Percentiles rank a stretch among this genome's conserved stretches.
These are phyloP conservation scores for Rhynchosporium graminicola DNA, from an alignment of 2,329 filamentous ascomycete species.

Conservation along the genomic window DNA sequence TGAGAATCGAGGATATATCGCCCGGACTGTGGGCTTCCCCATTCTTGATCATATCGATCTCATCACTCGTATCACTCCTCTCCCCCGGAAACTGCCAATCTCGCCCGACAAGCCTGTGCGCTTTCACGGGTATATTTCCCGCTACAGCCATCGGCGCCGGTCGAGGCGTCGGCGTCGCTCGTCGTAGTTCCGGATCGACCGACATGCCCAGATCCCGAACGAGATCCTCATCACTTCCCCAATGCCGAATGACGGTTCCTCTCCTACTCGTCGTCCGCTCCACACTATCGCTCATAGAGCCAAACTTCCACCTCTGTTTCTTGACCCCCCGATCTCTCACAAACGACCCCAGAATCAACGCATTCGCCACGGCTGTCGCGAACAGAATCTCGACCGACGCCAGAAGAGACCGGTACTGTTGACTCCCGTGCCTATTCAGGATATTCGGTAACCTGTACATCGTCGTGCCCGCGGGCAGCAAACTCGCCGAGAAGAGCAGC, in stretches of 20 bases:
- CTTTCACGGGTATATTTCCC: slow-evolving; percentile 32
- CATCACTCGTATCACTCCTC: slow-evolving; percentile 43
- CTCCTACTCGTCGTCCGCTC: slow-evolving; percentile 47
- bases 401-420: slow-evolving; percentile 85
- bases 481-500: slow-evolving; percentile 79
- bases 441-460: slow-evolving; percentile 80
- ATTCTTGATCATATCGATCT: slow-evolving; percentile 44
- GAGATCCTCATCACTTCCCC: slow-evolving; percentile 90
- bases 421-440: slow-evolving; percentile 67
- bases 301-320: slow-evolving; percentile 77
- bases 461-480: slow-evolving; percentile 77
- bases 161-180: slow-evolving; percentile 34
- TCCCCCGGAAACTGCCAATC: slow-evolving; percentile 38
- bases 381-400: slow-evolving; percentile 90
- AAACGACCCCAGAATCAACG: slow-evolving; percentile 88
- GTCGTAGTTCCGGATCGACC: slow-evolving; percentile 54
- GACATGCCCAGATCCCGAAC: slow-evolving; percentile 78
- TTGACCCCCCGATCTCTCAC: slow-evolving; percentile 88
- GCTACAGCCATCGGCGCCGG: slow-evolving; percentile 40
- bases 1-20: slow-evolving; percentile 43
- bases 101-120: slow-evolving; percentile 25
- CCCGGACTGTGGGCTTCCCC: slow-evolving; percentile 28
- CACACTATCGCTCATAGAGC: slow-evolving; percentile 61
- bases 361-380: slow-evolving; percentile 83
- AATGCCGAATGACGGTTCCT: slow-evolving; percentile 61